Evolutionary conservation across 2,329 filamentous ascomycete species (phyloP).

Genomic region (Lachnellula arida): DNA sequence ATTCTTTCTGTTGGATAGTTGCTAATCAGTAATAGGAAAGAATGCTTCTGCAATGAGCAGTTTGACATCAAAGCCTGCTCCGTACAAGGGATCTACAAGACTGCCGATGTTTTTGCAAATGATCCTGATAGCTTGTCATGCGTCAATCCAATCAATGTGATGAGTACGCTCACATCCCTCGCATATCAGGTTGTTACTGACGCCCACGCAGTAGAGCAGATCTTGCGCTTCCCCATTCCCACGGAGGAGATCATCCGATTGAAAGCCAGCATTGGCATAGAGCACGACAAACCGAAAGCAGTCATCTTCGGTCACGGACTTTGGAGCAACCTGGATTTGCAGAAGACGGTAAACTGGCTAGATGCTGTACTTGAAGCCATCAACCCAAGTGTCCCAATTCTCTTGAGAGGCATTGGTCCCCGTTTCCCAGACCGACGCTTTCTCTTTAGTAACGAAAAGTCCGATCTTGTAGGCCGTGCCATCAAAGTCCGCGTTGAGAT

Average conservation of each 20-base stretch:
- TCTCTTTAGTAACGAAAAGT: no score
- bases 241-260: conserved; percentile 37
- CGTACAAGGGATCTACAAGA: conserved; percentile 45
- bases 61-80: conserved; percentile 46
- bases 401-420: no score
- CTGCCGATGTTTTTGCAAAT: conserved; percentile 39
- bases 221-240: conserved; percentile 40
- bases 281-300: conserved; percentile 30
- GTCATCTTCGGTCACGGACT: conserved; percentile 44
- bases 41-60: conserved; percentile 46
- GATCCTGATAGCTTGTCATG: conserved; percentile 41
- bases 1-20: background rate
- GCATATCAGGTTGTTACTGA: conserved; percentile 13
- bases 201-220: conserved; percentile 36
- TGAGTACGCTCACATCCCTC: conserved; percentile 9
- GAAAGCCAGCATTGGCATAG: conserved; percentile 32
- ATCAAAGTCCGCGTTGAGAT: no score
- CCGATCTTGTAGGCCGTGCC: no score
- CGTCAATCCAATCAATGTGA: conserved; percentile 34
- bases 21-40: conserved; percentile 25
- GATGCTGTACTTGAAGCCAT: conserved; percentile 34
- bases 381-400: background rate
- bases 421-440: no score
- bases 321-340: conserved; percentile 43
- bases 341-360: conserved; percentile 39